Evolutionary conservation across 2,329 filamentous ascomycete species (phyloP), one percentile per base, ranked within the genome.

Genomic region (Penicillium sp.): DNA sequence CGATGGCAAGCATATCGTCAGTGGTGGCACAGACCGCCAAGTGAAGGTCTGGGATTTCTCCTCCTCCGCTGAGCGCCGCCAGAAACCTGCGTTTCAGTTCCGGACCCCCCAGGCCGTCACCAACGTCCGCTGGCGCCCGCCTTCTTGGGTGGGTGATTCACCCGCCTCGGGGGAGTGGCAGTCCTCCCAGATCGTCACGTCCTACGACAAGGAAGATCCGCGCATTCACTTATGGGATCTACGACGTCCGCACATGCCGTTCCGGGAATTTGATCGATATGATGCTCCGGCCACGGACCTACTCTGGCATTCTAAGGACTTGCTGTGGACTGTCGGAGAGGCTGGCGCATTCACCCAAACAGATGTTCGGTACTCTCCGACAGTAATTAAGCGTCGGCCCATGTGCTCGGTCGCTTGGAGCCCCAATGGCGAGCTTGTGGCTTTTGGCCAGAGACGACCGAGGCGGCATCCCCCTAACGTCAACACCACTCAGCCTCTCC

Each of bases 41-140:
- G 79, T 87, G 55, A 83, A 83, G 64, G 78, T 87, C 23, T 87
- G 84, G 83, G 83, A 87, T 65, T 82, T 86, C 50, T 82, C 81
- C 3, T 71, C 75, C 2, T 73, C 70, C n/a, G 76, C 80, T 48
- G 78, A 79, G 49, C 76, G 82, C 56, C 78, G 81, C 54, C 81
- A 84, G 64, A 86, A 86, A 66, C 76, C 83, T 39, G 73, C 75
- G 3, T 84, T 80, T 60, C 77, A 83, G 49, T 74, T 87, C 52
- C 79, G 80, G 54, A 81, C 83, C 5, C 84, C 84, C 7, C 81
- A 85, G 68, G 79, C 82, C n/a, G 78, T 87, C 18, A 74, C 80
- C 54, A 84, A 84, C 61, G 82, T 84, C 23, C 77, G 83, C 49
- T 87, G 84, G 84, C 76, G 84, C 42, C 84, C 84, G 7, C 76